Conservation (phyloP, 106 monocot species). For the Chionographis japonica region DNA sequence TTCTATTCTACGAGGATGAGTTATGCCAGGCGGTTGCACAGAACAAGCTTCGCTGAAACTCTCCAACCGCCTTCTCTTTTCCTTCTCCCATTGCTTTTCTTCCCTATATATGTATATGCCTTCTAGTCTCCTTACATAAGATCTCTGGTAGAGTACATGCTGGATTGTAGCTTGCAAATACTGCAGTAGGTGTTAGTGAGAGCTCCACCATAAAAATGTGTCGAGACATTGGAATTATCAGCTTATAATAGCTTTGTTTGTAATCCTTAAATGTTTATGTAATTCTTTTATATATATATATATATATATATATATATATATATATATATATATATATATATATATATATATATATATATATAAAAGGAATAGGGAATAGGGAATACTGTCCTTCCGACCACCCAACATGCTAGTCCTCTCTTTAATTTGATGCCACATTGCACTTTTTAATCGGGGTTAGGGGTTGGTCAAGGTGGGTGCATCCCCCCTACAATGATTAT, state of each 20-base stretch:
- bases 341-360: no score
- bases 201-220: not conserved
- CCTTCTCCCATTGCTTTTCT: not conserved
- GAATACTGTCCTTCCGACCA: no score
- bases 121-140: not conserved
- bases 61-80: not conserved
- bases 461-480: no score
- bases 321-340: no score
- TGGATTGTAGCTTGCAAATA: constrained; percentile 15
- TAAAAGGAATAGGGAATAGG: no score
- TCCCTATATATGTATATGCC: constrained; percentile 3
- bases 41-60: constrained; percentile 65
- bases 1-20: constrained; percentile 82
- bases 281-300: no score
- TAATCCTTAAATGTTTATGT: no score
- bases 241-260: not conserved
- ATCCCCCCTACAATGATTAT: no score
- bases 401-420: no score
- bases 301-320: no score
- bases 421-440: no score
- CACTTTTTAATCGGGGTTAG: no score
- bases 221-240: not conserved
- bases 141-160: not conserved
- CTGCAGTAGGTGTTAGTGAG: constrained; percentile 10
- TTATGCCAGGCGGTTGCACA: constrained; percentile 90